phyloP scores from a whole-genome alignment of 495 filamentous ascomycete species.

The Durotheca rogersii region DNA sequence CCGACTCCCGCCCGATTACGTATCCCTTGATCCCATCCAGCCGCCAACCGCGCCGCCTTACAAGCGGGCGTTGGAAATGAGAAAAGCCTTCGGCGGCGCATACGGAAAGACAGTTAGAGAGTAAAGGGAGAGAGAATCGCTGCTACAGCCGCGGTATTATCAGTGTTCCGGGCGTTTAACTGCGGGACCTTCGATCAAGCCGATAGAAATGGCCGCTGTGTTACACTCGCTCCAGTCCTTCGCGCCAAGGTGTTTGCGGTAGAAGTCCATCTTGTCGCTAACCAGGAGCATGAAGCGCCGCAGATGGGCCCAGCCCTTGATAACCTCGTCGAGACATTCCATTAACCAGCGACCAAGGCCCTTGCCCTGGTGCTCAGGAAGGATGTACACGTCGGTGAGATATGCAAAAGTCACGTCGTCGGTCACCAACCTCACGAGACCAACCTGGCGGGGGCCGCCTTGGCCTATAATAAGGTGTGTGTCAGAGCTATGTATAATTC shows the following conservation, averaged over 20 bases:
- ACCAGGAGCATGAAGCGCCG: slow-evolving; percentile 58
- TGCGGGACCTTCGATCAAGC: slow-evolving; percentile 29
- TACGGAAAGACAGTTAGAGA: slow-evolving; percentile 69
- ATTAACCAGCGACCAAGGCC: slow-evolving; percentile 67
- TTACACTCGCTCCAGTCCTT: slow-evolving; percentile 40
- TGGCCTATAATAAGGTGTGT: slow-evolving; percentile 18
- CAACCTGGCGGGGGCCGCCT: slow-evolving; percentile 41
- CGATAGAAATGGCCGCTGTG: slow-evolving; percentile 21
- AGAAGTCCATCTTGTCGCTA: slow-evolving; percentile 42
- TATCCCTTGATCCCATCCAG: slow-evolving; percentile 89
- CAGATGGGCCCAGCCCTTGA: slow-evolving; percentile 57
- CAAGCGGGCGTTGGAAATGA: slow-evolving; percentile 81
- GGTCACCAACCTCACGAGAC: slow-evolving; percentile 63
- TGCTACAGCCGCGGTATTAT: not conserved
- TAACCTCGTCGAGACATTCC: slow-evolving; percentile 54
- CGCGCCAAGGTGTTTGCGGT: slow-evolving; percentile 51
- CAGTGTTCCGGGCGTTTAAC: slow-evolving; percentile 7
- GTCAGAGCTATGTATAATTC: too few relatives aligned
- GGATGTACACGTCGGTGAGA: slow-evolving; percentile 67
- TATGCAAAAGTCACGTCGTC: slow-evolving; percentile 67
- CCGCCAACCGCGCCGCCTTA: slow-evolving; percentile 96
- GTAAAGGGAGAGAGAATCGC: slow-evolving; percentile 13
- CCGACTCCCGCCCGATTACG: slow-evolving; percentile 69
- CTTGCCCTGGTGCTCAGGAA: slow-evolving; percentile 54
- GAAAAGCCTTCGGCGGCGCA: slow-evolving; percentile 71